phyloP scores from a whole-genome alignment of 805 yeast genomes.

The Yarrowia bubula region DNA sequence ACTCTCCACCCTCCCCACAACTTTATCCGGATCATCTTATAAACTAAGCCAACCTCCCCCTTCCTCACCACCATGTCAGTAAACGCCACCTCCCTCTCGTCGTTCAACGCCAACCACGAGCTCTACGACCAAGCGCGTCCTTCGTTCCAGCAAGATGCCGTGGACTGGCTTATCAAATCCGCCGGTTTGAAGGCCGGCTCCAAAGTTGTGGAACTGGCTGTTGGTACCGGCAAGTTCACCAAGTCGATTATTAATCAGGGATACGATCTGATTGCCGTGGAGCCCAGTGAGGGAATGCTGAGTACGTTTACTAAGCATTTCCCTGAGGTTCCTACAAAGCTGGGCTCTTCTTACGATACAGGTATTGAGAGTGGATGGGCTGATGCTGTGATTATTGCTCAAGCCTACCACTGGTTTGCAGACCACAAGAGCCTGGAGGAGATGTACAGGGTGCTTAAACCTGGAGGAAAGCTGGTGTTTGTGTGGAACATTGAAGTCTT shows the following conservation, averaged over 20 bases:
- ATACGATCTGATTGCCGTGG: slow-evolving; percentile 49
- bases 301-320: slow-evolving; percentile 47
- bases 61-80: slow-evolving; percentile 30
- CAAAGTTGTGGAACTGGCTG: slow-evolving; percentile 51
- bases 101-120: slow-evolving; percentile 54
- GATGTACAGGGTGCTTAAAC: slow-evolving; percentile 50
- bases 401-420: slow-evolving; percentile 69
- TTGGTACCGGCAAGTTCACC: slow-evolving; percentile 67
- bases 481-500: slow-evolving; percentile 58
- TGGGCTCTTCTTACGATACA: slow-evolving; percentile 49
- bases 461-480: slow-evolving; percentile 51
- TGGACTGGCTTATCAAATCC: slow-evolving; percentile 45
- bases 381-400: slow-evolving; percentile 56
- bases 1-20: neutral
- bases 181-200: slow-evolving; percentile 40
- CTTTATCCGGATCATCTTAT: neutral
- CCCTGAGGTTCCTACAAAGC: slow-evolving; percentile 44
- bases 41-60: neutral
- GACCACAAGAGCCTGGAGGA: slow-evolving; percentile 50
- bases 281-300: slow-evolving; percentile 60
- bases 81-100: slow-evolving; percentile 45
- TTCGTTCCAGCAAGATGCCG: slow-evolving; percentile 46
- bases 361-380: slow-evolving; percentile 47
- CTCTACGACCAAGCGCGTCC: slow-evolving; percentile 56
- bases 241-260: slow-evolving; percentile 44